A percentile compares a stretch with the other conserved stretches of the same genome.
These are phyloP conservation scores for Aspergillus diversus DNA, from an alignment of 495 filamentous ascomycete genomes.

Conservation along the genomic window DNA sequence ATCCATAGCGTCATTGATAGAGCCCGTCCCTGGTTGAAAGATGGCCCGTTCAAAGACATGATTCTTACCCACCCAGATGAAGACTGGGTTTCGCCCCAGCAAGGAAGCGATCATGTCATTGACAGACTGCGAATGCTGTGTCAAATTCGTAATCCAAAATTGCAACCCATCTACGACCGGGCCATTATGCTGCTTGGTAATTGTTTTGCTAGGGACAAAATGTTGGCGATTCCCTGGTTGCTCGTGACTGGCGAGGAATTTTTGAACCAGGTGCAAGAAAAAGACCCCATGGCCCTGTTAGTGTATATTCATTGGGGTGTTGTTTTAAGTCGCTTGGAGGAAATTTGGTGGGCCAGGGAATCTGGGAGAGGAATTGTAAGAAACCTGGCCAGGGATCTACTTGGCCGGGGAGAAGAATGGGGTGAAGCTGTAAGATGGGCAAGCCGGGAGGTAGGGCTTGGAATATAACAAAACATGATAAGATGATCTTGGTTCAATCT, in stretches of 20 bases:
- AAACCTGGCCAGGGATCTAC: background rate
- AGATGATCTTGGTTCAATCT: too few relatives aligned
- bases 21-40: background rate
- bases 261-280: background rate
- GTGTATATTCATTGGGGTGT: constrained; percentile 1
- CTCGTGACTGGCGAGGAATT: background rate
- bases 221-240: background rate
- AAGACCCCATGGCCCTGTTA: background rate
- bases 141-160: background rate
- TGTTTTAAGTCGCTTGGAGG: background rate
- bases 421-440: background rate
- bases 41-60: background rate
- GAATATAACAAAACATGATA: too few relatives aligned
- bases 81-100: background rate
- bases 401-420: background rate
- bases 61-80: background rate
- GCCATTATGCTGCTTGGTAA: background rate
- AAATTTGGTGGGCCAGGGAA: background rate
- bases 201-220: background rate
- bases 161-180: background rate
- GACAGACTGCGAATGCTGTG: background rate
- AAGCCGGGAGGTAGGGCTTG: background rate
- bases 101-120: background rate
- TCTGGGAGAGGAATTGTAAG: background rate
- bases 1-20: background rate